Evolutionary conservation across 495 filamentous ascomycete genomes (phyloP).

Genomic region (Xylaria bambusicola): DNA sequence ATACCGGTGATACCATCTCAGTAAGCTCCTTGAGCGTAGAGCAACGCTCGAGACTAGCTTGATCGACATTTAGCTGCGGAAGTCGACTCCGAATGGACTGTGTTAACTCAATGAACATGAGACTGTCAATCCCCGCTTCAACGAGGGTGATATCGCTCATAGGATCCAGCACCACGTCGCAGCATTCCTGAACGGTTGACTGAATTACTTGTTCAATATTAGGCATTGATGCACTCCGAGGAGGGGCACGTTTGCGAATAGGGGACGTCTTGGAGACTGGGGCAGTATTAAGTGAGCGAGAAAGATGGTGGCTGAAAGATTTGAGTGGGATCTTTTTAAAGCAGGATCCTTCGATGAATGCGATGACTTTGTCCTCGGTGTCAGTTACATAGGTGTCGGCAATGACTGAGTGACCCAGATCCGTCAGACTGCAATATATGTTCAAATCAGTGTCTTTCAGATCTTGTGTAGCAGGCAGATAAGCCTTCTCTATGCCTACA

Average conservation of each 20-base stretch:
- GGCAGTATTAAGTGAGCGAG: background rate
- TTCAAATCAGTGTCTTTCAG: slow-evolving; percentile 2
- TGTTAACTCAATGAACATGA: slow-evolving; percentile 35
- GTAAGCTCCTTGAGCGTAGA: background rate
- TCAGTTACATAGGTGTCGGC: slow-evolving; percentile 22
- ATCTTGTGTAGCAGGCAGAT: slow-evolving; percentile 3
- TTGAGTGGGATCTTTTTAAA: slow-evolving; percentile 16
- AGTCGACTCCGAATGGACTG: slow-evolving; percentile 24
- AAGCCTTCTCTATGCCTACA: slow-evolving; percentile 12
- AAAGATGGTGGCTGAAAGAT: slow-evolving; percentile 5
- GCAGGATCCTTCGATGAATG: slow-evolving; percentile 15
- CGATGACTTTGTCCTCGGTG: slow-evolving; percentile 13
- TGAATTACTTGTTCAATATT: background rate
- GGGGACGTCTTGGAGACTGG: background rate
- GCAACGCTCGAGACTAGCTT: background rate
- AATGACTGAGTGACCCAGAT: slow-evolving; percentile 18
- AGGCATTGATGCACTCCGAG: background rate
- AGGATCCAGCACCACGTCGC: background rate
- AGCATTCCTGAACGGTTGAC: background rate
- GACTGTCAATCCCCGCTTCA: slow-evolving; percentile 39
- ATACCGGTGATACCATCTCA: background rate
- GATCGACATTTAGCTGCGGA: background rate
- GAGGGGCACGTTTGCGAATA: background rate
- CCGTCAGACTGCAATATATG: slow-evolving; percentile 21
- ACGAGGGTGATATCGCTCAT: slow-evolving; percentile 21